Base-by-base conservation (phyloP, 1,139 yeast genomes). In the Candida sanyaensis region DNA sequence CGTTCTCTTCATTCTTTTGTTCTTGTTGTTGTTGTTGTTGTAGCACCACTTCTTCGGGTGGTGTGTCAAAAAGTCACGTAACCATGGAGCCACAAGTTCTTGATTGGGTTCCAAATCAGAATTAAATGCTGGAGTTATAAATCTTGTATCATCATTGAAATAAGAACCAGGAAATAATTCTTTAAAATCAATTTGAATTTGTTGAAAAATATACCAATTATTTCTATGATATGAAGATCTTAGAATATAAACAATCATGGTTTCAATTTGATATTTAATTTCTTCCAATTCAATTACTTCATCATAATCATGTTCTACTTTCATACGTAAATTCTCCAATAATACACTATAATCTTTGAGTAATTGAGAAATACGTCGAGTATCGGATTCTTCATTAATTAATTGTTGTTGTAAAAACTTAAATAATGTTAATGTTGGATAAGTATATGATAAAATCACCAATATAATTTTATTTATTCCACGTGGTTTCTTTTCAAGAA, bases 171-270 rank as follows among this genome's bases (percentile, higher is more conserved):
- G 45, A 31, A 42, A 48, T 9, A 48, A 9, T 12, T 30, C 42
- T 27, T 43, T 13, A 34, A 42, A 48, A 31, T 48, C 48, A 12
- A 33, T 13, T 23, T 40, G 42, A 12, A 45, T 42, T 24, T 42
- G 49, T n/a, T 30, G 34, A 33, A 36, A 46, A 10, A 41, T 17
- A 28, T 26, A 27, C 47, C 44, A 41, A 13, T 43, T 34, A n/a
- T 30, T 7, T 11, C 37, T 43, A 13, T 42, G 41, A 24, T 29
- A 40, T 5, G 42, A 43, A 2, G 29, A 29, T 30, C 29, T 37
- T 3, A 33, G 23, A 9, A 37, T 41, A 12, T 12, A 31, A n/a
- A 27, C 28, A 23, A 49, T 39, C 10, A 49, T 38, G 3, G 23
- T 30, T 23, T 38, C 34, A 39, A 46, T 33, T 13, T 27, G 7